Base-by-base conservation (phyloP, 148 eudicot genomes). In the Chenopodium album region DNA sequence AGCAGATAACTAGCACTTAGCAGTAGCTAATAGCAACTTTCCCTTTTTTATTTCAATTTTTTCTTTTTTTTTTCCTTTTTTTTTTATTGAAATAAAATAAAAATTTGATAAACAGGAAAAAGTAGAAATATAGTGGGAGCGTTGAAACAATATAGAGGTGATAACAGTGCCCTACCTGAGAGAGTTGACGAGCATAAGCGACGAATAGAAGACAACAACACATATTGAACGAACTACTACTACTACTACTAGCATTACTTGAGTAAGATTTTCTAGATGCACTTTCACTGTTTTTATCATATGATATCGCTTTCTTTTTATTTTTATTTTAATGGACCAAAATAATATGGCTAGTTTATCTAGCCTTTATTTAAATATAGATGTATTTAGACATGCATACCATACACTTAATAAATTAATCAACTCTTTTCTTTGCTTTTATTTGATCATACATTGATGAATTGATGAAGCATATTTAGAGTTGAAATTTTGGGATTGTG, bases 141-240 rank as follows among this genome's bases (percentile, higher is more conserved):
- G 71, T 77, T 77, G 71, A 77, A 77, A 77, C 2, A 3, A 10
- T 44, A 9, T 10, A 47, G 5, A 66, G 16, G 41, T 20, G 8
- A 66, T 6, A 4, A 52, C 14, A 60, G 79, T 82, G 80, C 23
- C 76, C 79, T 81, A 67, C 79, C 68, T 76, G 23, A 68, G 75
- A 81, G 75, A 81, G 84, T 67, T 81, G 79, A 68, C 75, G 74
- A 68, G 46, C 64, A 81, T 46, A 32, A 73, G 9, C 14, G 73
- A 79, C 50, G 78, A 69, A 73, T 84, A 78, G 68, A 76, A 41
- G 75, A 71, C 44, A 71, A 71, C 52, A 71, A 41, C 16, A 7
- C 70, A 66, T 31, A 69, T 69, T 9, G 14, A 44, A 41, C 2
- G 12, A 71, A 41, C 54, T 37, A 71, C 23, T 46, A 41, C 13